A percentile compares a stretch with the other conserved stretches of the same genome.
phyloP scores from a whole-genome alignment of 192 early-diverging fungal species.

The Backusella liffmaniae region DNA sequence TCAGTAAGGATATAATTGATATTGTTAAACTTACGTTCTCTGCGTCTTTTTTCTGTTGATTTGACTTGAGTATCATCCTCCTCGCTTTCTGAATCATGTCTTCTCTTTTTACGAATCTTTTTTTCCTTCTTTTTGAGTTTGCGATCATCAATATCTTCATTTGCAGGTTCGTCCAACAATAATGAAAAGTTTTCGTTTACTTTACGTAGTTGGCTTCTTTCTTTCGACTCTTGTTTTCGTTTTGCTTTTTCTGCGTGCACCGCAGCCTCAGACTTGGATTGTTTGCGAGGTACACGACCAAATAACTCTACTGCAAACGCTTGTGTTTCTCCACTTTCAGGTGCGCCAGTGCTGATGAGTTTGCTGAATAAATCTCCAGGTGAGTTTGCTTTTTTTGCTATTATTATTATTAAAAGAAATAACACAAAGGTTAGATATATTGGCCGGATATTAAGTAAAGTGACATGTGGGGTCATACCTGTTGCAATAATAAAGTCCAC shows the following conservation, averaged over 20 bases:
- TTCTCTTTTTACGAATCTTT: constrained; percentile 50
- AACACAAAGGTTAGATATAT: background rate
- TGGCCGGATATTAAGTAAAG: background rate
- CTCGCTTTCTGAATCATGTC: constrained; percentile 28
- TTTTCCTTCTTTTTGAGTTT: constrained; percentile 46
- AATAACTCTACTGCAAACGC: constrained; percentile 69
- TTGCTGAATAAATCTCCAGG: constrained; percentile 45
- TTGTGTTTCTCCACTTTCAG: constrained; percentile 47
- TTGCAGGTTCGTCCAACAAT: constrained; percentile 37
- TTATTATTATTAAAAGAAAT: background rate
- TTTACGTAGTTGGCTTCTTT: constrained; percentile 45
- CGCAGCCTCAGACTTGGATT: constrained; percentile 26
- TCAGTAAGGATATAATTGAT: background rate
- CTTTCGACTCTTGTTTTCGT: constrained; percentile 62
- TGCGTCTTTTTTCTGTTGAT: constrained; percentile 19
- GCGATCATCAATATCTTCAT: constrained; percentile 46
- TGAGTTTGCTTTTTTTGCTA: constrained; percentile 61
- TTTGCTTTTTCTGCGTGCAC: constrained; percentile 40
- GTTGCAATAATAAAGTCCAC: constrained; percentile 71
- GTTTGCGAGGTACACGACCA: constrained; percentile 53
- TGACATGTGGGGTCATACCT: constrained; percentile 26
- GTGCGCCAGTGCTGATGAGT: constrained; percentile 64
- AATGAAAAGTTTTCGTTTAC: constrained; percentile 34
- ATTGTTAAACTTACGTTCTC: background rate
- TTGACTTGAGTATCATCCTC: constrained; percentile 34